Percentiles rank a stretch among this genome's conserved stretches.
phyloP scores from a whole-genome alignment of 345 rosid species.

The Orychophragmus violaceus region DNA sequence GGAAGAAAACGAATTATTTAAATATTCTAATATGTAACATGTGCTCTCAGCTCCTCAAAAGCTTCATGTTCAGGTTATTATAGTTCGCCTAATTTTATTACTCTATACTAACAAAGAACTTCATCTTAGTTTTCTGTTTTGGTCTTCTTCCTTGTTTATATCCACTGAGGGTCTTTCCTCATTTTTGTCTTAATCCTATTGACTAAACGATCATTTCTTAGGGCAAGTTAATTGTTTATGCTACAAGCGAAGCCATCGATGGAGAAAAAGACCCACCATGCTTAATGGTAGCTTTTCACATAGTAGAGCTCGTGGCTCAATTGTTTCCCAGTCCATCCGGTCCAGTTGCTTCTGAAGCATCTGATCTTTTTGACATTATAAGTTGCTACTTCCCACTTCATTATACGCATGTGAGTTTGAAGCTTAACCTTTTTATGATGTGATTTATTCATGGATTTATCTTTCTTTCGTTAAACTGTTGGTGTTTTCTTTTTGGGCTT shows the following conservation, averaged over 20 bases:
- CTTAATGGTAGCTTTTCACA: slow-evolving; percentile 67
- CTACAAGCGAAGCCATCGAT: slow-evolving; percentile 68
- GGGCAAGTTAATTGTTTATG: slow-evolving; percentile 58
- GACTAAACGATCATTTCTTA: slow-evolving; percentile 19
- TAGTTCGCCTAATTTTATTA: not conserved
- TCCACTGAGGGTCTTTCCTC: not conserved
- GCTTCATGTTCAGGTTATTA: not conserved
- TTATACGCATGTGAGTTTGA: slow-evolving; percentile 83
- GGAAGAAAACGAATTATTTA: not conserved
- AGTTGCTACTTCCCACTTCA: slow-evolving; percentile 84
- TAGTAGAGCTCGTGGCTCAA: slow-evolving; percentile 55
- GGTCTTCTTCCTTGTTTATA: not conserved
- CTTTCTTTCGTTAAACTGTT: not conserved
- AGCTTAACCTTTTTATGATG: not conserved
- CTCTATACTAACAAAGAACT: not conserved
- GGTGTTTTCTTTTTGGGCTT: not conserved
- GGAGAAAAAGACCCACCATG: slow-evolving; percentile 94
- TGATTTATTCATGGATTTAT: not conserved
- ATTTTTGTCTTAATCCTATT: not conserved
- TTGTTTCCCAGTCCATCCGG: slow-evolving; percentile 63
- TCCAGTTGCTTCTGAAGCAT: slow-evolving; percentile 50
- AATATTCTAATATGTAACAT: not conserved
- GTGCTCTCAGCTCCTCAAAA: not conserved
- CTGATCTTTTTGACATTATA: slow-evolving; percentile 56
- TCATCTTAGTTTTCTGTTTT: not conserved